Percentiles rank a stretch among this genome's conserved stretches.
These are phyloP conservation scores for Salix arbutifolia DNA, from an alignment of 345 rosid genomes.

Conservation along the genomic window DNA sequence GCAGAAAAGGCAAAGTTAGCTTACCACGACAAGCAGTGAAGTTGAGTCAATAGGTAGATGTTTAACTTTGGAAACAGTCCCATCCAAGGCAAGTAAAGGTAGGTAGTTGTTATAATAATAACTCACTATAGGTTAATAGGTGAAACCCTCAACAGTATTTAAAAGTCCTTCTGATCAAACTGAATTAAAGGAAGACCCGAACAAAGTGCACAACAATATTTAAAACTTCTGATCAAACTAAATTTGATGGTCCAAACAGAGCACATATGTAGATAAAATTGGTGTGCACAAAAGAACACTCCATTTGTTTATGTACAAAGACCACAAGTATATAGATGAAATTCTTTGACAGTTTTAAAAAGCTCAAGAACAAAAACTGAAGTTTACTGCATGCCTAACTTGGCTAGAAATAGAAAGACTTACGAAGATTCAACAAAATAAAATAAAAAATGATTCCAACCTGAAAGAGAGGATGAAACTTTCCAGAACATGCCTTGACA, in stretches of 20 bases:
- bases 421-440: background rate
- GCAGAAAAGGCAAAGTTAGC: conserved; percentile 18
- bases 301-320: background rate
- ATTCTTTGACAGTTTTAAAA: background rate
- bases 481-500: conserved; percentile 98
- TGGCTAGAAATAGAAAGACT: background rate
- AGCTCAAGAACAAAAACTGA: background rate
- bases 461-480: conserved; percentile 96
- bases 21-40: background rate
- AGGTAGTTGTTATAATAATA: background rate
- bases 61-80: background rate
- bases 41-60: background rate
- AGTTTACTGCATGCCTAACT: background rate
- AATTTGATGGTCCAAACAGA: background rate
- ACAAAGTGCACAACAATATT: background rate
- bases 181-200: background rate
- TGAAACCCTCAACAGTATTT: background rate
- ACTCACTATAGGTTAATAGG: background rate
- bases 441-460: conserved; percentile 26
- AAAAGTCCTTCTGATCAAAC: background rate
- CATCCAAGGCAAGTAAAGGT: background rate
- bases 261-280: background rate
- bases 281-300: background rate
- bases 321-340: background rate
- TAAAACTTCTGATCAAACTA: background rate